Evolutionary conservation across 2,329 filamentous ascomycete species (phyloP), one percentile per base, ranked within the genome.

Genomic region (Trichoderma harzianum): DNA sequence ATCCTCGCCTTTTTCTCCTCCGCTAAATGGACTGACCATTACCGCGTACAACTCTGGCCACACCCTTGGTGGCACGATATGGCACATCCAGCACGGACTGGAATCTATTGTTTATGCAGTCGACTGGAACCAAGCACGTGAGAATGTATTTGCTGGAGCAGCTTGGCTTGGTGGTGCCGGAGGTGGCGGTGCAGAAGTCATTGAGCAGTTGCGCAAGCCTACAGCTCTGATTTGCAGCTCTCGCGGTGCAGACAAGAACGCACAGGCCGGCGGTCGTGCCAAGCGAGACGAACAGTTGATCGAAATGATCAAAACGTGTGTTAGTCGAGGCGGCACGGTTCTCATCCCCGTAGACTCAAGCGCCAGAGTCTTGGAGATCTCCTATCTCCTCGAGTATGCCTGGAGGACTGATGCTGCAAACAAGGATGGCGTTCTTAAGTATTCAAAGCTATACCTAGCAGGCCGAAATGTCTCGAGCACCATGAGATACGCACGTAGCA

Each of bases 31-130:
- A 5, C 88, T 99, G 21, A 97, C 94, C 2, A 93, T 99, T 75
- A 99, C 96, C 1, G 96, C 96, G 0, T 98, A 98, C 83, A 97
- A 97, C 82, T 94, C 96, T 8, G 96, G 96, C 74, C 95, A 98
- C 79, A 98, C 95, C 0, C 88, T 98, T 0, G 96, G 96, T 80
- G 96, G 96, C 70, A 98, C 96, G 28, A 97, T 99, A 84, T 99
- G 96, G 96, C 95, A 98, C 78, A 95, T 99, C 75, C 95, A 98
- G 78, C 94, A 98, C 83, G 94, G 95, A 0, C 88, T 98, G 79
- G 96, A 99, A 80, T 98, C 95, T 1, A 95, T 99, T 55, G 95
- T 99, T 1, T 98, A 99, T 78, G 95, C 96, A 0, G 93, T 98
- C 21, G 95, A 98, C 78, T 99, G 96, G 96, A 98, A 98, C 77